Percentiles rank a stretch among this genome's conserved stretches.
Evolutionary conservation across 2,329 filamentous ascomycete species (phyloP).

Genomic region (Dissoconium aciculare): DNA sequence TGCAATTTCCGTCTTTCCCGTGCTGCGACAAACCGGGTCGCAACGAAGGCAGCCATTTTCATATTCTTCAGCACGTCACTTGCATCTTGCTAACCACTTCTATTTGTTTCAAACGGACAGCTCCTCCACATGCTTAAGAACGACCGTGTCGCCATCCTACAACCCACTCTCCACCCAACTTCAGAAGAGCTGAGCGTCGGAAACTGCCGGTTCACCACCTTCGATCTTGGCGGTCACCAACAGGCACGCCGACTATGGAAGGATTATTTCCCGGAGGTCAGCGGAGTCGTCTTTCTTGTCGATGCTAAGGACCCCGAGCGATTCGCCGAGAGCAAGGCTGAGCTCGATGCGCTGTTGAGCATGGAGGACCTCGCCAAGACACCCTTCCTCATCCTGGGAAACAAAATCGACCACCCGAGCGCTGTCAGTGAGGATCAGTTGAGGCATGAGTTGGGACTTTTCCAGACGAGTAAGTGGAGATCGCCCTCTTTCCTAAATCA

Average conservation of each 20-base stretch:
- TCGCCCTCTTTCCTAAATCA: background rate
- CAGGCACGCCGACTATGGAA: conserved; percentile 92
- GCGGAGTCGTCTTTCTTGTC: conserved; percentile 92
- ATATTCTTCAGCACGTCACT: too few species aligned
- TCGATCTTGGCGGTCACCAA: conserved; percentile 84
- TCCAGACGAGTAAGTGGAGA: conserved; percentile 57
- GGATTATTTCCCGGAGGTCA: conserved; percentile 93
- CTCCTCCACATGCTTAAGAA: conserved; percentile 95
- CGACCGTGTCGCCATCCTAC: conserved; percentile 79
- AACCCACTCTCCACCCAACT: conserved; percentile 82
- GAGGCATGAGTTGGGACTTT: conserved; percentile 78
- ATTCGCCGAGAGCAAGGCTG: conserved; percentile 84
- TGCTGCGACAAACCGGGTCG: conserved; percentile 2
- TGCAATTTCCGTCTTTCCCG: conserved; percentile 6
- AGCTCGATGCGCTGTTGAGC: conserved; percentile 79
- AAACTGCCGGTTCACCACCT: conserved; percentile 68
- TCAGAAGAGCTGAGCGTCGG: conserved; percentile 87
- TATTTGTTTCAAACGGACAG: too few species aligned
- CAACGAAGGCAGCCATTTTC: too few species aligned
- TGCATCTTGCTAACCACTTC: too few species aligned
- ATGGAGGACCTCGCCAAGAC: conserved; percentile 97
- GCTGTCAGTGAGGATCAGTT: conserved; percentile 93
- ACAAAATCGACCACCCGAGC: conserved; percentile 98
- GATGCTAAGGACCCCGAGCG: conserved; percentile 96
- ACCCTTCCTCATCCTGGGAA: conserved; percentile 88